A percentile compares a stretch with the other conserved stretches of the same genome.
These are phyloP conservation scores for Rhodotorula sp. DNA, from an alignment of 1,284 basidiomycete genomes.

Conservation along the genomic window DNA sequence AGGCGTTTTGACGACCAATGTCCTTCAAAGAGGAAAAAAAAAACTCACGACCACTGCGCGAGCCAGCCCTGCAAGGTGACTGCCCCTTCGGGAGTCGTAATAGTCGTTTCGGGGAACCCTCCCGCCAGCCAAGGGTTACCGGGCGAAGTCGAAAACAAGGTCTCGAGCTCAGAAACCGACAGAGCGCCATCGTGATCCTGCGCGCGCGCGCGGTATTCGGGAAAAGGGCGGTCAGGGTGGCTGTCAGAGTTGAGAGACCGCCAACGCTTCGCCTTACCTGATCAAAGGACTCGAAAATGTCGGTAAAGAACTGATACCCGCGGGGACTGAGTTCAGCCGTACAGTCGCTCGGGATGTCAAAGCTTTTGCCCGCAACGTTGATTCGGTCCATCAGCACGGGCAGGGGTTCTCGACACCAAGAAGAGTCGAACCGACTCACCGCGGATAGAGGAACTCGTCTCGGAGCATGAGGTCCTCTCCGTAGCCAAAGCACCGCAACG, in stretches of 20 bases:
- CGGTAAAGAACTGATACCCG: slow-evolving; percentile 96
- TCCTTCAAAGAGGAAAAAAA: too few species aligned
- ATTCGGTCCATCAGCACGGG: too few species aligned
- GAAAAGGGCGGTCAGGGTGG: not conserved
- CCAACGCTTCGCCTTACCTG: slow-evolving; percentile 58
- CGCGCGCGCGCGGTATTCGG: not conserved
- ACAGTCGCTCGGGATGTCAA: slow-evolving; percentile 88
- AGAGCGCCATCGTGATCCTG: slow-evolving; percentile 94
- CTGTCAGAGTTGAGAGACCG: not conserved
- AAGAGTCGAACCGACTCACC: slow-evolving; percentile 55
- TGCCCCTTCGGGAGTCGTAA: slow-evolving; percentile 73
- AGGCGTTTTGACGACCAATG: too few species aligned
- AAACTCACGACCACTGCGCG: slow-evolving; percentile 92
- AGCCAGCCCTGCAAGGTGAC: slow-evolving; percentile 97
- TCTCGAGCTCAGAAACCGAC: slow-evolving; percentile 77
- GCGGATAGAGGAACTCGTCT: slow-evolving; percentile 82
- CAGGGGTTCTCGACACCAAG: not conserved
- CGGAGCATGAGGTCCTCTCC: slow-evolving; percentile 86
- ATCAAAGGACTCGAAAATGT: slow-evolving; percentile 94
- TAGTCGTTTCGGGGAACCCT: slow-evolving; percentile 84
- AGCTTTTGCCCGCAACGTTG: slow-evolving; percentile 62
- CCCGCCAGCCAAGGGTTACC: slow-evolving; percentile 87
- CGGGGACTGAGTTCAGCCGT: slow-evolving; percentile 89
- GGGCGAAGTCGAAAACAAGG: slow-evolving; percentile 89
- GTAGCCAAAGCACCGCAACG: slow-evolving; percentile 91